Evolutionary conservation across 805 yeast genomes (phyloP).

Genomic region (Cyberlindnera samutprakarnensis): DNA sequence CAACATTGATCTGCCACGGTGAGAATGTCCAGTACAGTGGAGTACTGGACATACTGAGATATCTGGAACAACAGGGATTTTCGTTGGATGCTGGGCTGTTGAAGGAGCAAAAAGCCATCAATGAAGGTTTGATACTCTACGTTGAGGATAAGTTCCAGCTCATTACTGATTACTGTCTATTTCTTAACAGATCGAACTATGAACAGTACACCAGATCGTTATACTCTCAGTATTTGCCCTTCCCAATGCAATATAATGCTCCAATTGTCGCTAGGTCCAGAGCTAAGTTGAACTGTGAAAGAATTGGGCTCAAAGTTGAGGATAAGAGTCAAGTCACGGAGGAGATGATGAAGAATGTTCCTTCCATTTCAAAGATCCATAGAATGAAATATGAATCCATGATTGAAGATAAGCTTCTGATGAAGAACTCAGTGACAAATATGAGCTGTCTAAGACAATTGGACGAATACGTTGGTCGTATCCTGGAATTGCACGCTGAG

Average conservation of each 20-base stretch:
- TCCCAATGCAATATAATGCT: constrained; percentile 69
- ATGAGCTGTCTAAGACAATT: constrained; percentile 20
- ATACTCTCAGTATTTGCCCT: constrained; percentile 48
- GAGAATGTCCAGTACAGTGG: constrained; percentile 29
- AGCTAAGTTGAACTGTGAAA: constrained; percentile 25
- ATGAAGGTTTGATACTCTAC: constrained; percentile 37
- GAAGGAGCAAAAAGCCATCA: constrained; percentile 28
- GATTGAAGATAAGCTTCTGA: constrained; percentile 22
- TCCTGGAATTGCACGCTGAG: constrained; percentile 12
- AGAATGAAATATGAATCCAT: constrained; percentile 56
- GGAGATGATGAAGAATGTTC: constrained; percentile 22
- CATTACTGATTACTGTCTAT: constrained; percentile 52
- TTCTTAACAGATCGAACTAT: constrained; percentile 50
- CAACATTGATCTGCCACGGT: constrained; percentile 34
- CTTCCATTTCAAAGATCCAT: constrained; percentile 45
- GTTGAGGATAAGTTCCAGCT: constrained; percentile 33
- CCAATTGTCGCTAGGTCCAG: constrained; percentile 38
- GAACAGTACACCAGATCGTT: constrained; percentile 49
- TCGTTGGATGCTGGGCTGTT: constrained; percentile 7
- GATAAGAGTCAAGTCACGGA: constrained; percentile 22
- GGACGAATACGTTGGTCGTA: constrained; percentile 6
- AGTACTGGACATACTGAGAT: constrained; percentile 31
- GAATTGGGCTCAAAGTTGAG: constrained; percentile 27
- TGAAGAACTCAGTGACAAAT: constrained; percentile 21
- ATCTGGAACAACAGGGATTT: constrained; percentile 15